phyloP scores from a whole-genome alignment of 1,284 basidiomycete species.

The Ustilago trichophora region DNA sequence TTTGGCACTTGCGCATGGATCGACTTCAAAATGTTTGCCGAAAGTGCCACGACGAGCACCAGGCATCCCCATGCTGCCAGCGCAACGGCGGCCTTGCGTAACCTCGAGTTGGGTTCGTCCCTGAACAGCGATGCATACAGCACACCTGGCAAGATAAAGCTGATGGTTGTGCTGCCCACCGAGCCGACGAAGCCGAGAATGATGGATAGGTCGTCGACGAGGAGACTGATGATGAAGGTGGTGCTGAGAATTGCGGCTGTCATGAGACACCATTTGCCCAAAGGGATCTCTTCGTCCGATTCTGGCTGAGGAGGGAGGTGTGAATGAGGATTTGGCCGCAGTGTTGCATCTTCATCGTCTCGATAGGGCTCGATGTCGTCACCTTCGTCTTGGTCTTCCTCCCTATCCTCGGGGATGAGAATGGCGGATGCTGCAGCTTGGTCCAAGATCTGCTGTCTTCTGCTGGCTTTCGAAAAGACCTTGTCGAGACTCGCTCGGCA shows the following conservation, averaged over 20 bases:
- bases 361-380: slow-evolving; percentile 27
- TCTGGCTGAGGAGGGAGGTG: too few relatives aligned
- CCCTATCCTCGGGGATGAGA: neutral
- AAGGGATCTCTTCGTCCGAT: slow-evolving; percentile 31
- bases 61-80: slow-evolving; percentile 49
- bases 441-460: slow-evolving; percentile 38
- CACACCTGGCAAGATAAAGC: slow-evolving; percentile 88
- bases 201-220: slow-evolving; percentile 64
- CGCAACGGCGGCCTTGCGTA: slow-evolving; percentile 30
- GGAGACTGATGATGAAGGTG: slow-evolving; percentile 54
- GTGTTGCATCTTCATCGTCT: slow-evolving; percentile 42
- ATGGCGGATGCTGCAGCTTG: slow-evolving; percentile 27
- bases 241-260: slow-evolving; percentile 57
- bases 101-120: slow-evolving; percentile 30
- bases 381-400: slow-evolving; percentile 1
- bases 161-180: slow-evolving; percentile 93
- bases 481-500: slow-evolving; percentile 93
- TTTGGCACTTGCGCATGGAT: slow-evolving; percentile 41
- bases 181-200: slow-evolving; percentile 87
- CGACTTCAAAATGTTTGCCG: slow-evolving; percentile 56
- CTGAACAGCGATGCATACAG: slow-evolving; percentile 46
- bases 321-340: neutral
- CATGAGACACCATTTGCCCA: slow-evolving; percentile 51
- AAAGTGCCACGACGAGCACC: slow-evolving; percentile 51
- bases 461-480: slow-evolving; percentile 71